Evolutionary conservation across 805 yeast species (phyloP), one percentile per base, ranked within the genome.

Genomic region (Metschnikowia gruessii): DNA sequence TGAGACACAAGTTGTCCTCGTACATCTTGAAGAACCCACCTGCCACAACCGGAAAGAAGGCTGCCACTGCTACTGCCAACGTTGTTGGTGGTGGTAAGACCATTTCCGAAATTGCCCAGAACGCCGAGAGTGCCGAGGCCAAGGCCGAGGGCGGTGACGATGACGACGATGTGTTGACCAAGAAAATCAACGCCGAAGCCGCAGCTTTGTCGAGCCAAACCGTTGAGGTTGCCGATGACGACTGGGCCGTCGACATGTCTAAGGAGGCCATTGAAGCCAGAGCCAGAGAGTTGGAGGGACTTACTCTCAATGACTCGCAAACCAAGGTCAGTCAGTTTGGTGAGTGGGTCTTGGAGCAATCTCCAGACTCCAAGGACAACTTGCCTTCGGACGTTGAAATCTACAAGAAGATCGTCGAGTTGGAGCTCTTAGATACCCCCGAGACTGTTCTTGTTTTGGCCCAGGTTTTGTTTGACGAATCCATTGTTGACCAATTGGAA

Each of bases 231-330:
- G 83, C 83, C 54, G 96, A 90, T 63, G 97, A 87, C 57, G 96
- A 88, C 56, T 92, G 98, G 98, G 89, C 97, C 16, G 96, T 91
- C 36, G 99, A 92, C 68, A 88, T 91, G 80, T 87, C 96, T 40
- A 94, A 87, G 66, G 98, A 90, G 71, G 98, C 98, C 48, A 88
- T 92, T 54, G 83, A 85, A 63, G 89, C 87, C 38, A 87, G 99
- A 71, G 96, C 96, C 37, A 73, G 81, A 59, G 95, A 87, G 65
- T 76, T 90, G 55, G 95, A 89, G 68, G 89, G 83, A 19, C 72
- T 80, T 49, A 59, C 70, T 36, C 65, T 77, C 49, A 68, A 66
- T 50, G 79, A 70, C 39, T 68, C 64, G 40, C 77, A 74, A 49
- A 76, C 73, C 51, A 74, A 75, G 48, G 84, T 80, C 66, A 85